Percentiles rank a stretch among this genome's conserved stretches.
Conservation (phyloP, 2,329 filamentous ascomycete species). For the Xylariaceae sp. region DNA sequence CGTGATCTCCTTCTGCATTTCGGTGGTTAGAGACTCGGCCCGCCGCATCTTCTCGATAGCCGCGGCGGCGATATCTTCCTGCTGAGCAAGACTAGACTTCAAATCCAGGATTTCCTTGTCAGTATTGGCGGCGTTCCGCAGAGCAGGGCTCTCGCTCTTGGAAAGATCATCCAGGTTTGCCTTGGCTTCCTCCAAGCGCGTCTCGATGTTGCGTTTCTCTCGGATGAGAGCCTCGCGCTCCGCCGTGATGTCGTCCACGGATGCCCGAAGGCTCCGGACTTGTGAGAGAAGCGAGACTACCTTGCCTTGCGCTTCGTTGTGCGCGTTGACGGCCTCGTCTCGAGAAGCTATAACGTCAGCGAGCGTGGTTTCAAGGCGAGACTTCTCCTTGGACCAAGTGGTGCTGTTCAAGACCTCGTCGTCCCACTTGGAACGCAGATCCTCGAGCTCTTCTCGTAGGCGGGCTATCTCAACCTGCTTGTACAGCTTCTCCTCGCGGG, state of each 20-base stretch:
- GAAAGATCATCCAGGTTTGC: slow-evolving; percentile 83
- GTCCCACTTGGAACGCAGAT: slow-evolving; percentile 94
- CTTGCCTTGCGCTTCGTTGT: slow-evolving; percentile 92
- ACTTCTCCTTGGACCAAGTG: slow-evolving; percentile 97
- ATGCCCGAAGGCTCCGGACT: slow-evolving; percentile 75
- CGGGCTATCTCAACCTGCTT: slow-evolving; percentile 82
- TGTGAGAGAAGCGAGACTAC: slow-evolving; percentile 87
- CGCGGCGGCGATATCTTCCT: slow-evolving; percentile 86
- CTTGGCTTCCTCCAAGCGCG: slow-evolving; percentile 79
- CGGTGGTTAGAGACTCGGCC: slow-evolving; percentile 77
- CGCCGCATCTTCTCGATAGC: slow-evolving; percentile 97
- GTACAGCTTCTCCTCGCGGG: slow-evolving; percentile 81
- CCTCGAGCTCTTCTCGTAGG: slow-evolving; percentile 91
- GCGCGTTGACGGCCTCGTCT: slow-evolving; percentile 86
- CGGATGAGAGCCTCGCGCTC: slow-evolving; percentile 80
- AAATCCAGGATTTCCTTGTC: slow-evolving; percentile 87
- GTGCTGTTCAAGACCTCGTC: slow-evolving; percentile 96
- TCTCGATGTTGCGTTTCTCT: slow-evolving; percentile 86
- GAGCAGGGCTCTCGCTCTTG: slow-evolving; percentile 76
- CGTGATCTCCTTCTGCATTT: slow-evolving; percentile 89
- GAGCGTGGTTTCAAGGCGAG: slow-evolving; percentile 81
- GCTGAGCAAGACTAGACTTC: slow-evolving; percentile 81
- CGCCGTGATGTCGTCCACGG: slow-evolving; percentile 76
- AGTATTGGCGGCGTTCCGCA: slow-evolving; percentile 82
- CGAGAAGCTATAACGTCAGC: slow-evolving; percentile 85